These are phyloP conservation scores for Lagerstroemia speciosa DNA, from an alignment of 345 rosid genomes.

Conservation along the genomic window DNA sequence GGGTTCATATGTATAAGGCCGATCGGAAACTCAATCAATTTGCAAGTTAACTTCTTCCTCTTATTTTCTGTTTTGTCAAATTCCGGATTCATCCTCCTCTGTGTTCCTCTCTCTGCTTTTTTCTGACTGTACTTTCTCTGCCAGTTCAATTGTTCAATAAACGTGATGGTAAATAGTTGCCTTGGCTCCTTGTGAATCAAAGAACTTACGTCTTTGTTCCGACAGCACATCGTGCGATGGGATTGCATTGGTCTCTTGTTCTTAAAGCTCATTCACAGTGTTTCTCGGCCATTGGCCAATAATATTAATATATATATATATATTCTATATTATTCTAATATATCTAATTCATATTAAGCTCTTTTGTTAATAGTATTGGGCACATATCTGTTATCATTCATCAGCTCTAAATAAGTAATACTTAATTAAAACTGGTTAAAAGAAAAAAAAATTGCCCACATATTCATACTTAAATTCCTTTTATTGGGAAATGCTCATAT, in stretches of 20 bases:
- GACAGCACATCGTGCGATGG: background rate
- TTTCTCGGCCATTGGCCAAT: background rate
- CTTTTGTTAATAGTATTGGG: too few relatives aligned
- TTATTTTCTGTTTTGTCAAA: background rate
- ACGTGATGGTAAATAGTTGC: background rate
- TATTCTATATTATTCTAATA: background rate
- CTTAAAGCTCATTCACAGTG: background rate
- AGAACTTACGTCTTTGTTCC: background rate
- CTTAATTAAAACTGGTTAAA: too few relatives aligned
- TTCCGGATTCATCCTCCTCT: background rate
- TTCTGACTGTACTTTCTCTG: background rate
- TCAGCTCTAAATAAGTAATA: too few relatives aligned
- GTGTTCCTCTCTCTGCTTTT: background rate
- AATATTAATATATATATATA: background rate
- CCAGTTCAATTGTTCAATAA: background rate
- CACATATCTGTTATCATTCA: too few relatives aligned
- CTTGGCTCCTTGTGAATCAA: background rate
- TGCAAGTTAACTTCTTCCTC: background rate
- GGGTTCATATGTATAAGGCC: background rate
- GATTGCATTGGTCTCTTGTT: background rate
- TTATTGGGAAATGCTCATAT: too few relatives aligned
- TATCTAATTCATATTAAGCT: too few relatives aligned
- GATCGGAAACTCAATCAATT: too few relatives aligned
- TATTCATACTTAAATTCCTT: too few relatives aligned
- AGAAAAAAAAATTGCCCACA: too few relatives aligned